Evolutionary conservation across 805 yeast species (phyloP).

Genomic region (Lachancea cidri): DNA sequence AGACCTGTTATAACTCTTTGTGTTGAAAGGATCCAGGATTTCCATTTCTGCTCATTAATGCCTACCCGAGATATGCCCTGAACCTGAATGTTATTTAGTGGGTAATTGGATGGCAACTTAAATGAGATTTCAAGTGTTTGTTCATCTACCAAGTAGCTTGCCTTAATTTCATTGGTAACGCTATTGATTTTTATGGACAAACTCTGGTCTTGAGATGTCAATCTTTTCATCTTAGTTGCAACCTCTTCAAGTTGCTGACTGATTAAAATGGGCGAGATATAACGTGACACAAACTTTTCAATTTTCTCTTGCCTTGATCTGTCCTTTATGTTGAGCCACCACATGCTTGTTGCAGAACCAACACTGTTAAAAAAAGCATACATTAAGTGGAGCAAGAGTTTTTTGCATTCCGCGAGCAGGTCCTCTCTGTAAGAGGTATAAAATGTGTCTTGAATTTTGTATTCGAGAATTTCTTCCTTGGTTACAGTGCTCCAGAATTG

Average conservation of each 20-base stretch:
- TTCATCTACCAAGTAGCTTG: constrained; percentile 76
- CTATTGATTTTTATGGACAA: constrained; percentile 56
- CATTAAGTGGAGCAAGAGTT: constrained; percentile 22
- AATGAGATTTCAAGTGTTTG: constrained; percentile 78
- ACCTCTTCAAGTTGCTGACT: constrained; percentile 51
- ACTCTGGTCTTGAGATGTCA: constrained; percentile 35
- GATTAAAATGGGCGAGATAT: constrained; percentile 62
- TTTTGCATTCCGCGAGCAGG: constrained; percentile 26
- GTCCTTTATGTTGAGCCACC: constrained; percentile 70
- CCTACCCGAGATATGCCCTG: constrained; percentile 79
- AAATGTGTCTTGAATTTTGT: constrained; percentile 14
- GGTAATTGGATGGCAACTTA: constrained; percentile 68
- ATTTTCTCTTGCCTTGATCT: constrained; percentile 54
- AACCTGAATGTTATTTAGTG: constrained; percentile 68
- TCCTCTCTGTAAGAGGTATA: constrained; percentile 25
- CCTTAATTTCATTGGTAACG: constrained; percentile 61
- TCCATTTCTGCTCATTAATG: constrained; percentile 88
- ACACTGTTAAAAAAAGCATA: constrained; percentile 26
- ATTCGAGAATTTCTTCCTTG: constrained; percentile 20
- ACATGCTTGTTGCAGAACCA: constrained; percentile 36
- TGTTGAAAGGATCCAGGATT: constrained; percentile 90
- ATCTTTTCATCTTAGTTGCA: constrained; percentile 35
- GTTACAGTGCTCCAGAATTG: constrained; percentile 24
- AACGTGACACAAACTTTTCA: constrained; percentile 56
- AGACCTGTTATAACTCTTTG: constrained; percentile 74